A percentile compares a stretch with the other conserved stretches of the same genome.
phyloP scores from a whole-genome alignment of 163 green algal species.

The Chlamydomonas reinhardtii region DNA sequence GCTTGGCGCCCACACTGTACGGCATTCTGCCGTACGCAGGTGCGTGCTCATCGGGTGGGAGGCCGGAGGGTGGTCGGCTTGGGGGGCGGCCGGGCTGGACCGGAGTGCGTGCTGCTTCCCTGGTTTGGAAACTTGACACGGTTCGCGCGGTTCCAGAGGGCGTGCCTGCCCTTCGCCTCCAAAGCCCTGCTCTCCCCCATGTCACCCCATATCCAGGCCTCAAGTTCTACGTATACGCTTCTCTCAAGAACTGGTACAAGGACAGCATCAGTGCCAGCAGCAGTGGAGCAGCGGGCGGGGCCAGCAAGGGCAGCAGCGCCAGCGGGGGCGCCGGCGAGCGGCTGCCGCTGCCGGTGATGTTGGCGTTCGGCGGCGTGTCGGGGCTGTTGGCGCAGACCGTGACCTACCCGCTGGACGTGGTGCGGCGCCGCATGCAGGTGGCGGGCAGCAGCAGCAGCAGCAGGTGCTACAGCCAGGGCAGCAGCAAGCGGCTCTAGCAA shows the following conservation, averaged over 20 bases:
- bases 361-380: conserved; percentile 81
- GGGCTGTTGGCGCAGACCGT: conserved; percentile 91
- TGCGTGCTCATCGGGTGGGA: no score
- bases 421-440: conserved; percentile 94
- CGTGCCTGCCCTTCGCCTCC: no score
- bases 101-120: no score
- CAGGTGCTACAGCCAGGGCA: not conserved
- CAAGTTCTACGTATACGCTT: conserved; percentile 90
- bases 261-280: not conserved
- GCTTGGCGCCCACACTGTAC: conserved; percentile 86
- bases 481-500: not conserved
- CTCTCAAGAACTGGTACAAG: conserved; percentile 81
- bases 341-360: conserved; percentile 80
- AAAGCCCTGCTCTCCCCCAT: no score
- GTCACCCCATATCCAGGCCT: no score
- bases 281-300: no score
- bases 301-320: not conserved
- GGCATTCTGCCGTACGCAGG: conserved; percentile 95
- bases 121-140: no score
- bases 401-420: conserved; percentile 94
- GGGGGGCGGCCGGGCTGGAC: no score
- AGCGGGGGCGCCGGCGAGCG: not conserved
- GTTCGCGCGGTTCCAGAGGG: no score
- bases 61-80: no score
- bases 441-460: conserved; percentile 3